Conservation (phyloP, 176 grass and related monocot species). For the Otatea glauca region DNA sequence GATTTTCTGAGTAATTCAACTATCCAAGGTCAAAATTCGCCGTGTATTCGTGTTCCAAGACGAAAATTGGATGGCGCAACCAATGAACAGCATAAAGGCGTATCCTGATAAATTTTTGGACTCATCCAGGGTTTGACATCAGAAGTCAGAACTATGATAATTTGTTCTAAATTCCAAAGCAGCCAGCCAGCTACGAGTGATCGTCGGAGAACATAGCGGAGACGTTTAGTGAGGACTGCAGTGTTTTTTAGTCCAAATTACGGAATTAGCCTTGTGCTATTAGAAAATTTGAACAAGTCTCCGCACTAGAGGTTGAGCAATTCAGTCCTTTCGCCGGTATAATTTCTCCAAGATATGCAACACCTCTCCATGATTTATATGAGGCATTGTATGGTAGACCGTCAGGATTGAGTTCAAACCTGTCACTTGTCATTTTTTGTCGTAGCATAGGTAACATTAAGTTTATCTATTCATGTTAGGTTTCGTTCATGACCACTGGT, state of each 20-base stretch:
- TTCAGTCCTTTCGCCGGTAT: not conserved
- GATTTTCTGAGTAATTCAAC: not conserved
- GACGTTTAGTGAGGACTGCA: not conserved
- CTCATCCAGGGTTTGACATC: conserved; percentile 9
- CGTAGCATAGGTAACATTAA: too few species aligned
- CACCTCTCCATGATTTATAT: not conserved
- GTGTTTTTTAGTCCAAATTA: not conserved
- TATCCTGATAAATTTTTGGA: conserved; percentile 31
- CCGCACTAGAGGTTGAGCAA: not conserved
- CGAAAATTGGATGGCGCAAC: not conserved
- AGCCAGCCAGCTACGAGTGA: conserved; percentile 3
- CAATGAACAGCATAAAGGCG: not conserved
- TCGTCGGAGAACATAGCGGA: conserved; percentile 1
- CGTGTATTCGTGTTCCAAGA: conserved; percentile 9
- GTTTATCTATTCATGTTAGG: not conserved
- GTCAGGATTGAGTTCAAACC: not conserved
- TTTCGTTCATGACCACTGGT: not conserved
- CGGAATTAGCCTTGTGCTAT: not conserved
- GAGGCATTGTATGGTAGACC: not conserved
- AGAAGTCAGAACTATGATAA: not conserved
- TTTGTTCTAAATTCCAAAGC: conserved; percentile 28
- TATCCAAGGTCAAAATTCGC: not conserved
- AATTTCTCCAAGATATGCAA: not conserved
- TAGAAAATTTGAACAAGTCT: not conserved
- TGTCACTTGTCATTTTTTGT: not conserved